Evolutionary conservation across 2,329 filamentous ascomycete genomes (phyloP).

Genomic region (Talaromyces sp.): DNA sequence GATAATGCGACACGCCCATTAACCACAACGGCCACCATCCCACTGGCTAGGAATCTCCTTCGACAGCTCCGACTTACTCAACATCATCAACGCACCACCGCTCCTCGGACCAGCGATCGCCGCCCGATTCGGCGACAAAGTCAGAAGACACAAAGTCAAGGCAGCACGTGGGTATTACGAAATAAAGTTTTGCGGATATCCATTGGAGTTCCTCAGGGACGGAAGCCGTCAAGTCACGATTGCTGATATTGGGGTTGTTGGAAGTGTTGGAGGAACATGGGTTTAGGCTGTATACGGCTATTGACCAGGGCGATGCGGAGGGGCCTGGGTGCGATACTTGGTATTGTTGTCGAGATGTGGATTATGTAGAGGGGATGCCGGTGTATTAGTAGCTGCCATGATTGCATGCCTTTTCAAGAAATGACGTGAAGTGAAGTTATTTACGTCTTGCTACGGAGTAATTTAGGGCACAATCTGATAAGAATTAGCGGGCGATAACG

Average conservation of each 20-base stretch:
- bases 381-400: background rate
- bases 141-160: background rate
- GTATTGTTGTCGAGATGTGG: background rate
- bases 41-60: background rate
- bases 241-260: background rate
- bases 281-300: background rate
- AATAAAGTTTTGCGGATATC: background rate
- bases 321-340: background rate
- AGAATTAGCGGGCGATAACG: slow-evolving; percentile 6
- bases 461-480: slow-evolving; percentile 4
- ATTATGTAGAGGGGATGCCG: background rate
- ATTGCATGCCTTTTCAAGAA: no score
- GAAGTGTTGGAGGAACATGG: background rate
- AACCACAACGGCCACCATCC: background rate
- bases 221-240: background rate
- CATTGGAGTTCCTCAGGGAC: background rate
- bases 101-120: background rate
- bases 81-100: background rate
- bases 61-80: background rate
- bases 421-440: no score
- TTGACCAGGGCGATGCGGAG: background rate
- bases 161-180: background rate
- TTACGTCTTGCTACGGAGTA: no score
- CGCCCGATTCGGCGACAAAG: background rate
- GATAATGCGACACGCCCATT: background rate